Evolutionary conservation across 2,329 filamentous ascomycete genomes (phyloP).

Genomic region (Aspergillus pseudonomiae): DNA sequence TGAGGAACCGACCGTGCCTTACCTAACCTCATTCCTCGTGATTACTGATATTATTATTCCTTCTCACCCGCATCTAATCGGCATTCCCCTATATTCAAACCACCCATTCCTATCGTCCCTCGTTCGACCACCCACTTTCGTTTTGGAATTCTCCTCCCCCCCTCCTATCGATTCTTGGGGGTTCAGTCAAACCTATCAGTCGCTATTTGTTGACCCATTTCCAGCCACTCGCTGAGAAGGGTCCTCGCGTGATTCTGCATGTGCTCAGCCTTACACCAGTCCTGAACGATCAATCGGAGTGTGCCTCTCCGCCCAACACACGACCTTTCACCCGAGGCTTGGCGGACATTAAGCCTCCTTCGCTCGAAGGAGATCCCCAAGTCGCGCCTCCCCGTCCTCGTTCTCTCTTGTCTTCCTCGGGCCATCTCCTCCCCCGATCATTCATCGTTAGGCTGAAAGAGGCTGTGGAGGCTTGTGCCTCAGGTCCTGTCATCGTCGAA

Average conservation of each 20-base stretch:
- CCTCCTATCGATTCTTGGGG: background rate
- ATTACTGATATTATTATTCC: constrained; percentile 1
- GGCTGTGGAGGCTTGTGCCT: constrained; percentile 16
- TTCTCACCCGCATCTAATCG: background rate
- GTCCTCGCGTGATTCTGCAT: constrained; percentile 17
- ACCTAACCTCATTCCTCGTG: constrained; percentile 3
- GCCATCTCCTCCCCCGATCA: constrained; percentile 4
- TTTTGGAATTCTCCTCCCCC: background rate
- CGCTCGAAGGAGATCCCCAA: constrained; percentile 6
- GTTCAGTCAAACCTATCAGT: background rate
- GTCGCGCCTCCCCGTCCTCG: constrained; percentile 2
- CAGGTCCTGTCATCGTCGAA: constrained; percentile 11
- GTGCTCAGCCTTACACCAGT: constrained; percentile 22
- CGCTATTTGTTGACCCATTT: background rate
- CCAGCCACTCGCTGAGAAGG: constrained; percentile 9
- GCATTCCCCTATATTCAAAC: constrained; percentile 1
- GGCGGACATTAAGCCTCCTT: constrained; percentile 13
- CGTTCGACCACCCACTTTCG: background rate
- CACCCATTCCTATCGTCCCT: constrained; percentile 1
- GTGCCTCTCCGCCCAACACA: constrained; percentile 23
- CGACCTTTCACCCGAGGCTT: constrained; percentile 26
- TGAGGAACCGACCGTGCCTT: background rate
- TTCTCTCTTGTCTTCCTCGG: constrained; percentile 2
- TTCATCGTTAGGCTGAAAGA: constrained; percentile 5
- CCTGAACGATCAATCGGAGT: constrained; percentile 22